These are phyloP conservation scores for Linderina pennispora DNA, from an alignment of 192 early-diverging fungal genomes.

Conservation along the genomic window DNA sequence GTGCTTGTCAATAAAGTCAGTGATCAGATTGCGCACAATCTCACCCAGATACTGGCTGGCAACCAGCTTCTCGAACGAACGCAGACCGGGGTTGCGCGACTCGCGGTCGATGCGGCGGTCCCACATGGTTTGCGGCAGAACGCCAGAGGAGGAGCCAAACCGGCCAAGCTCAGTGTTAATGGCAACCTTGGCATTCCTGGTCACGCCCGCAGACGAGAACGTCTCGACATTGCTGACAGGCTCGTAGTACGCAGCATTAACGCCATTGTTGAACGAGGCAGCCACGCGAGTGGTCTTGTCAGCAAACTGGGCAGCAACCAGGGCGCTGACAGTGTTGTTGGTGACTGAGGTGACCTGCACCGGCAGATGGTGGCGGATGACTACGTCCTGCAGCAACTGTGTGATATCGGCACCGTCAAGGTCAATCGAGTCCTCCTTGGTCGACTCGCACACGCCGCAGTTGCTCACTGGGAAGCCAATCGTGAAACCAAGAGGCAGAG, in stretches of 20 bases:
- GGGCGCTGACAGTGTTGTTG: constrained; percentile 89
- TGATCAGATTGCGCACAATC: constrained; percentile 70
- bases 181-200: constrained; percentile 67
- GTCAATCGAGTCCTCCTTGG: constrained; percentile 49
- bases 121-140: constrained; percentile 74
- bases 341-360: constrained; percentile 79
- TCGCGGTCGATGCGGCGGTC: constrained; percentile 77
- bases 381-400: constrained; percentile 61
- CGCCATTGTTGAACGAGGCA: constrained; percentile 85
- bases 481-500: constrained; percentile 67
- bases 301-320: constrained; percentile 75
- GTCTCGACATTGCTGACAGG: constrained; percentile 61
- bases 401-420: constrained; percentile 74
- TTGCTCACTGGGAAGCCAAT: constrained; percentile 80
- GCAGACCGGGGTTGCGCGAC: constrained; percentile 66
- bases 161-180: constrained; percentile 95
- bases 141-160: constrained; percentile 57
- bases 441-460: constrained; percentile 9
- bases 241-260: constrained; percentile 92
- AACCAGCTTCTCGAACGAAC: constrained; percentile 87
- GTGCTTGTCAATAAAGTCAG: constrained; percentile 73
- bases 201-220: constrained; percentile 23
- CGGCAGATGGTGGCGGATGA: constrained; percentile 61
- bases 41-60: constrained; percentile 94
- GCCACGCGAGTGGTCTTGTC: constrained; percentile 69